Evolutionary conservation across 208 protist species (phyloP).

Genomic region (Trypanosoma platydactyli): DNA sequence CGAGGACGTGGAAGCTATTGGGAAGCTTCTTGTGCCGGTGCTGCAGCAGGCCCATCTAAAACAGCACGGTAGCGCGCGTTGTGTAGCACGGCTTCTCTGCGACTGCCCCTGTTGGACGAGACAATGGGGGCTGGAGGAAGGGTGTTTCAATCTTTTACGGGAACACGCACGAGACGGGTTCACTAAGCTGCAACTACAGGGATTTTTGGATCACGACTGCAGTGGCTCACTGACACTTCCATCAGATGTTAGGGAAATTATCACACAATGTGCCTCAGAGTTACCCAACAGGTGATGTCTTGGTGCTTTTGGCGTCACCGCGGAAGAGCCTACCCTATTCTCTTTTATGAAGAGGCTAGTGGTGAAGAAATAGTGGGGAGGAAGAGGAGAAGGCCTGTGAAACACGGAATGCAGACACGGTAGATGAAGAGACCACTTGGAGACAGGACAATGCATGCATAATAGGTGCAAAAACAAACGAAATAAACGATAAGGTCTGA

Average conservation of each 20-base stretch:
- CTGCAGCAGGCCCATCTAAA: slow-evolving; percentile 13
- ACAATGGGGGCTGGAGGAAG: slow-evolving; percentile 26
- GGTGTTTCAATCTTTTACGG: slow-evolving; percentile 26
- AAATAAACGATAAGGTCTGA: too few species aligned
- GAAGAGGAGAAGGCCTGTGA: too few species aligned
- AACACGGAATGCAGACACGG: too few species aligned
- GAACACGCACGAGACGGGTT: slow-evolving; percentile 41
- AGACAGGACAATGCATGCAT: too few species aligned
- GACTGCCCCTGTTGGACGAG: slow-evolving; percentile 32
- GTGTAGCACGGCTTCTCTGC: slow-evolving; percentile 34
- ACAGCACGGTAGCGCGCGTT: slow-evolving; percentile 30
- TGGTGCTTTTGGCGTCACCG: neutral
- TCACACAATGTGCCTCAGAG: slow-evolving; percentile 13
- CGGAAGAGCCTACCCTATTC: neutral
- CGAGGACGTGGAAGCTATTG: slow-evolving; percentile 18
- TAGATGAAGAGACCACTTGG: too few species aligned
- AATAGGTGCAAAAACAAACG: too few species aligned
- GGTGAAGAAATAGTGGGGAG: too few species aligned
- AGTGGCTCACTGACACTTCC: slow-evolving; percentile 12
- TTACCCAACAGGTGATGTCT: slow-evolving; percentile 18
- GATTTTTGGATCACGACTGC: slow-evolving; percentile 13
- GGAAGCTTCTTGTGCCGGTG: slow-evolving; percentile 13
- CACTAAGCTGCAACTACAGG: slow-evolving; percentile 35
- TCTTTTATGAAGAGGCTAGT: neutral
- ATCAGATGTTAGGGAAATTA: slow-evolving; percentile 16